Conservation (phyloP, 2,329 filamentous ascomycete genomes). For the Myriosclerotinia duriaeana region DNA sequence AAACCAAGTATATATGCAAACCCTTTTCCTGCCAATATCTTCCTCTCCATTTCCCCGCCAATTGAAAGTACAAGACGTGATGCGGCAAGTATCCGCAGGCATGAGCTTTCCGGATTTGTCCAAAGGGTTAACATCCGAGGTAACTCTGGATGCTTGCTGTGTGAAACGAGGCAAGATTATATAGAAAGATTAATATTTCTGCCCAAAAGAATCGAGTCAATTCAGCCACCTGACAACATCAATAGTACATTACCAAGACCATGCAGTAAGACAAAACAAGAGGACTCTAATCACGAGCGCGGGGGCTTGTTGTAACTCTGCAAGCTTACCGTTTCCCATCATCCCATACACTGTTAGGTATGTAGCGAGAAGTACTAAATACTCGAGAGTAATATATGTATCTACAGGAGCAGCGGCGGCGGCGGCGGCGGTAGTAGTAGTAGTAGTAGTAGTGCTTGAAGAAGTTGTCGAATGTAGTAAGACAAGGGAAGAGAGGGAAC, state of each 20-base stretch:
- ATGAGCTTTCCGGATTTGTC: slow-evolving; percentile 11
- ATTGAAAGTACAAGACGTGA: not conserved
- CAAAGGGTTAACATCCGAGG: not conserved
- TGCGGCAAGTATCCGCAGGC: not conserved
- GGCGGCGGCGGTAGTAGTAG: no score
- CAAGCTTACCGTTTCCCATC: not conserved
- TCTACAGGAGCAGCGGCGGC: no score
- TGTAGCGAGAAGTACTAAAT: not conserved
- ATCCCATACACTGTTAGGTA: not conserved
- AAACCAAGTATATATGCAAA: not conserved
- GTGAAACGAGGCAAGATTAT: not conserved
- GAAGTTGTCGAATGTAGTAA: not conserved
- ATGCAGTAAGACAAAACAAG: not conserved
- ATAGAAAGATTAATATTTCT: not conserved
- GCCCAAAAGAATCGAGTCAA: not conserved
- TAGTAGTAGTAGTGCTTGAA: not conserved
- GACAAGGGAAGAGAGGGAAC: not conserved
- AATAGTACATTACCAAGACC: slow-evolving; percentile 13
- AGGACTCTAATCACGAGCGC: not conserved
- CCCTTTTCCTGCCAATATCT: not conserved
- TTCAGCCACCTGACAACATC: not conserved
- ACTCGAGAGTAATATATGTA: no score
- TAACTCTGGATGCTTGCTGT: not conserved
- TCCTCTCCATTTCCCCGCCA: slow-evolving; percentile 9
- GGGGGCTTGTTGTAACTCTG: not conserved